Evolutionary conservation across 2,329 filamentous ascomycete species (phyloP).

Genomic region (Lojkania enalia): DNA sequence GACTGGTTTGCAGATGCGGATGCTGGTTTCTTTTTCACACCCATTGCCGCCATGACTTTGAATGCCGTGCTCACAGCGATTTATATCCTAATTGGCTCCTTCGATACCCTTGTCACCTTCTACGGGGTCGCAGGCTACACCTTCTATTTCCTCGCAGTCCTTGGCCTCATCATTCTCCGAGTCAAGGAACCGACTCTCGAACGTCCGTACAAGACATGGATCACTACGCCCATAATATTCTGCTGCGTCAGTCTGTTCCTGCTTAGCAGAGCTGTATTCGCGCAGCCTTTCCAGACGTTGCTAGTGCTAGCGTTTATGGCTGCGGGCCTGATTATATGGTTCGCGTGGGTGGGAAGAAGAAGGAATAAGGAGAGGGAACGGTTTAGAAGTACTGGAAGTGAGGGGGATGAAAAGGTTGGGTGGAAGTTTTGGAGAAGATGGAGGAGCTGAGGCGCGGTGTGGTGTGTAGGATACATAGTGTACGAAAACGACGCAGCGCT

Average conservation of each 20-base stretch:
- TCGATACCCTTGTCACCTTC: conserved; percentile 89
- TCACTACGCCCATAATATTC: conserved; percentile 94
- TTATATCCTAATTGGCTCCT: conserved; percentile 88
- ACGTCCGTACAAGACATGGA: conserved; percentile 93
- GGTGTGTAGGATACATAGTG: no score
- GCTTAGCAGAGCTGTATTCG: conserved; percentile 84
- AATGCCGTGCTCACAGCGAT: conserved; percentile 73
- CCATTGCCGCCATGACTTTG: conserved; percentile 86
- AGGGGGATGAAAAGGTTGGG: conserved; percentile 26
- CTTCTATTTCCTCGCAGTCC: conserved; percentile 94
- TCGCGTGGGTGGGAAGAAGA: conserved; percentile 73
- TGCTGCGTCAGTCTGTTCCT: conserved; percentile 96
- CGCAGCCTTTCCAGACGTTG: conserved; percentile 86
- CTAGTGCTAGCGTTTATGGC: conserved; percentile 84
- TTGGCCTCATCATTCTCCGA: conserved; percentile 87
- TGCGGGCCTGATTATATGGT: conserved; percentile 84
- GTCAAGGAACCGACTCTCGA: conserved; percentile 86
- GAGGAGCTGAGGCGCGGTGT: conserved; percentile 29
- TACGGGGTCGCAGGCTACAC: conserved; percentile 97
- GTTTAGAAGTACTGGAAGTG: conserved; percentile 24
- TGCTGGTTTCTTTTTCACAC: conserved; percentile 84
- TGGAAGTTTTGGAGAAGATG: conserved; percentile 52
- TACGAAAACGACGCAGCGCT: no score
- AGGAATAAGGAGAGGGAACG: conserved; percentile 30
- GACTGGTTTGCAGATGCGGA: conserved; percentile 60